phyloP scores from a whole-genome alignment of 2,329 filamentous ascomycete species.

The Neonectria sp. region DNA sequence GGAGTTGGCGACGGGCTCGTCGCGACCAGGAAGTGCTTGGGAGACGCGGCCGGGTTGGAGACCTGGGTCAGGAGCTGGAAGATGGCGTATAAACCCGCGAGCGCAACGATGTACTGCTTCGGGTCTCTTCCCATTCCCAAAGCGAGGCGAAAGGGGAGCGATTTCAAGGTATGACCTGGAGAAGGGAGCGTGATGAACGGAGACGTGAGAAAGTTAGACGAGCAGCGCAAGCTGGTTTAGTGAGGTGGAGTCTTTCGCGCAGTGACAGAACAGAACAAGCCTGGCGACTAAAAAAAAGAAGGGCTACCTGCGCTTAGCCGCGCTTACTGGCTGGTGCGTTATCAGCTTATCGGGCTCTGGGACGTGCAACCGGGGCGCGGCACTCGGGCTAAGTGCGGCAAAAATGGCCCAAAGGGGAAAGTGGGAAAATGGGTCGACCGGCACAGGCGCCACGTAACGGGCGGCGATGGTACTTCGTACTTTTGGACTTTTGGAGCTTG shows the following conservation, averaged over 20 bases:
- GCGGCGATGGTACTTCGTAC: conserved; percentile 3
- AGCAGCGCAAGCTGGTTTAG: conserved; percentile 26
- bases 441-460: conserved; percentile 18
- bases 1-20: conserved; percentile 45
- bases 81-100: conserved; percentile 54
- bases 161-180: not conserved
- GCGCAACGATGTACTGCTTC: conserved; percentile 53
- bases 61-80: conserved; percentile 55
- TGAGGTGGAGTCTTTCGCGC: conserved; percentile 29
- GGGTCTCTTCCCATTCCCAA: conserved; percentile 57
- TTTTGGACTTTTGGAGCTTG: not conserved
- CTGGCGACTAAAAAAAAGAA: conserved; percentile 18
- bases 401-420: conserved; percentile 9
- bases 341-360: conserved; percentile 13
- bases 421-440: conserved; percentile 8
- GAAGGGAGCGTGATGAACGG: conserved; percentile 18
- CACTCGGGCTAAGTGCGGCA: conserved; percentile 23
- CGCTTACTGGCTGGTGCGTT: conserved; percentile 2
- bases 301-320: conserved; percentile 8
- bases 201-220: conserved; percentile 23
- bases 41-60: conserved; percentile 49
- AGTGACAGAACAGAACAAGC: conserved; percentile 11
- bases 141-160: conserved; percentile 20
- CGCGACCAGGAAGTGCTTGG: conserved; percentile 46
- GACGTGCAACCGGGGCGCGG: not conserved